Evolutionary conservation across 345 rosid species (phyloP), one percentile per base, ranked within the genome.

Genomic region (Moringa oleifera): DNA sequence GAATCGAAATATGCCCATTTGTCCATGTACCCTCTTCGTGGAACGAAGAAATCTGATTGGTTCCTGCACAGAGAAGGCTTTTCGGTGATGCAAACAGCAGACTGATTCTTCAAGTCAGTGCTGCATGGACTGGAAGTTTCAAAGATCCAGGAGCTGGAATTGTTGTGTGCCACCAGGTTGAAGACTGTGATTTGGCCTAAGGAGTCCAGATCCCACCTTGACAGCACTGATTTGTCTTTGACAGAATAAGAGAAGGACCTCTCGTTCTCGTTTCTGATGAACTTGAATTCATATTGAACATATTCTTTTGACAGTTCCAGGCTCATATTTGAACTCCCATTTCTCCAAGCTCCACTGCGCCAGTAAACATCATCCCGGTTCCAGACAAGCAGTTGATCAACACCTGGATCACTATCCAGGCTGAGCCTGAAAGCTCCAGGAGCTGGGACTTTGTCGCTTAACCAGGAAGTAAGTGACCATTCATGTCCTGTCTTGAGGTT

Each of bases 361-460:
- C 89, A 81, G 65, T 85, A 81, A 59, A 83, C 52, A 2, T 79
- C 64, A 47, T 51, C 70, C 1, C 75, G 78, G 51, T 78, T 68
- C 86, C 88, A 76, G 53, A 85, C 68, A 3, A 79, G 72, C 47
- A 87, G 68, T 66, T 87, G 84, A 23, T 72, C 57, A 0, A 68
- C 55, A 21, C 73, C 76, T 13, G 57, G n/a, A n/a, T n/a, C 64
- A 51, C 81, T 80, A 49, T 85, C 86, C 37, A 80, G 67, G 65
- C 88, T 81, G 4, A 87, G 76, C 55, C 67, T 72, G 81, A 87
- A 87, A 19, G 89, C 84, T 23, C 95, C 90, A 2, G 84, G 71
- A 37, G 72, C 31, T 20, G 89, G 88, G 59, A 71, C 52, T 59
- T 73, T 65, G 22, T 76, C 63, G 49, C 79, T 74, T 55, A 70